A percentile compares a stretch with the other conserved stretches of the same genome.
These are phyloP conservation scores for Haplosporangium gracile DNA, from an alignment of 192 early-diverging fungal genomes.

Conservation along the genomic window DNA sequence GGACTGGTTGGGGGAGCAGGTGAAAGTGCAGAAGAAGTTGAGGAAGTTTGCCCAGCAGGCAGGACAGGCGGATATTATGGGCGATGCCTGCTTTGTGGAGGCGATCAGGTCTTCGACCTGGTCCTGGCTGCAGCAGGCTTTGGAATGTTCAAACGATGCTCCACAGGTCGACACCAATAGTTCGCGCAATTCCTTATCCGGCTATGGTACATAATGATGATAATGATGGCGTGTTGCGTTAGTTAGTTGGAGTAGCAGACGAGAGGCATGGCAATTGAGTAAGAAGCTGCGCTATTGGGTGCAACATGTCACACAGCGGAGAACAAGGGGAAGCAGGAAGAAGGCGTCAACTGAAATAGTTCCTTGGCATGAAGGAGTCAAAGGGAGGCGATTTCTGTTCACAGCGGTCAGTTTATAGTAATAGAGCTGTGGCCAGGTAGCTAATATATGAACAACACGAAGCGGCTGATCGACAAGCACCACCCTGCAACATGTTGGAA, in stretches of 20 bases:
- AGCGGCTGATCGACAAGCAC: too few relatives aligned
- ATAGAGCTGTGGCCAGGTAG: too few relatives aligned
- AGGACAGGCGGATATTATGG: slow-evolving; percentile 70
- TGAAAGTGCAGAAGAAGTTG: slow-evolving; percentile 74
- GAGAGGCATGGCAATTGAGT: not conserved
- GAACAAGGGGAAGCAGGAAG: too few relatives aligned
- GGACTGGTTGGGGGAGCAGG: slow-evolving; percentile 75
- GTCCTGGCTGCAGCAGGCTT: slow-evolving; percentile 68
- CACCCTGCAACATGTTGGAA: too few relatives aligned
- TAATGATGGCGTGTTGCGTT: not conserved
- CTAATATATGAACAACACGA: too few relatives aligned
- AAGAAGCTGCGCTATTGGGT: too few relatives aligned
- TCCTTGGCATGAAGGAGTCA: too few relatives aligned
- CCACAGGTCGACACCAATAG: slow-evolving; percentile 69
- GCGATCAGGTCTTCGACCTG: slow-evolving; percentile 64
- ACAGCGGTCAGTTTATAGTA: too few relatives aligned
- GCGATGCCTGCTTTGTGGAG: slow-evolving; percentile 65
- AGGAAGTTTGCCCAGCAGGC: slow-evolving; percentile 78
- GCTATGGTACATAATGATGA: slow-evolving; percentile 22
- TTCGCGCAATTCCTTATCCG: slow-evolving; percentile 56
- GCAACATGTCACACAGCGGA: too few relatives aligned
- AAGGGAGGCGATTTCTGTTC: too few relatives aligned
- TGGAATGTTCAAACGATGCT: slow-evolving; percentile 55
- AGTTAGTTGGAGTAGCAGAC: not conserved
- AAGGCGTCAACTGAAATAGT: too few relatives aligned